Conservation (phyloP, 2,329 filamentous ascomycete genomes). For the Lizonia empirigonia region DNA sequence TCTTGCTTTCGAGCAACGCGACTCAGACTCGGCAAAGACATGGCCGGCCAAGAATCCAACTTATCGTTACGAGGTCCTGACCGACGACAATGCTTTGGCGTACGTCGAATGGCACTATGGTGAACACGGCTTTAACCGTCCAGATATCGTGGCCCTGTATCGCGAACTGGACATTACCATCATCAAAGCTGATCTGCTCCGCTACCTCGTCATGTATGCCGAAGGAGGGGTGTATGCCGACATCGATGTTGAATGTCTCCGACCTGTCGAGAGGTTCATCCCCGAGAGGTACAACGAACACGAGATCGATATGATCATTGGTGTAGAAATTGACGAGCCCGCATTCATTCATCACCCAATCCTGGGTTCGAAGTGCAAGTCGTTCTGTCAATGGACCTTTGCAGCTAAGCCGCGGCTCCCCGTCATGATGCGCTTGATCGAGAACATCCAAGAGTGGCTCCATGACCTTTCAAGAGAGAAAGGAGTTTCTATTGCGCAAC, state of each 20-base stretch:
- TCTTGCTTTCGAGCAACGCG: constrained; percentile 68
- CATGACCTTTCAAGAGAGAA: constrained; percentile 64
- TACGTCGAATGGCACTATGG: constrained; percentile 74
- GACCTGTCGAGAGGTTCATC: constrained; percentile 63
- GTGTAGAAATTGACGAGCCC: constrained; percentile 73
- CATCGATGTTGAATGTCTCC: constrained; percentile 63
- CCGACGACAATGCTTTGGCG: constrained; percentile 68
- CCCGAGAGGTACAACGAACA: constrained; percentile 65
- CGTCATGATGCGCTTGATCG: constrained; percentile 71
- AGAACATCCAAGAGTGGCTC: constrained; percentile 72
- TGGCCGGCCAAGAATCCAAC: constrained; percentile 71
- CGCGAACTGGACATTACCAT: constrained; percentile 59
- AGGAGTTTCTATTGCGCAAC: constrained; percentile 62
- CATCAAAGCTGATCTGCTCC: constrained; percentile 69
- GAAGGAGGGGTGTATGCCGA: constrained; percentile 67
- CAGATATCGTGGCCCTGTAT: constrained; percentile 53
- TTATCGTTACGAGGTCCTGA: constrained; percentile 71
- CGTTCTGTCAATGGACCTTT: constrained; percentile 78
- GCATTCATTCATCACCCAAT: constrained; percentile 68
- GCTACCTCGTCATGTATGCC: constrained; percentile 71
- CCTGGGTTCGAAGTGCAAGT: constrained; percentile 69
- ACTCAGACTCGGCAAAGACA: constrained; percentile 64
- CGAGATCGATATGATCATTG: constrained; percentile 74
- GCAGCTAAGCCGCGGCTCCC: constrained; percentile 70
- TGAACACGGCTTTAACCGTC: constrained; percentile 66